Evolutionary conservation across 192 early-diverging fungal species (phyloP).

Genomic region (Backusella tuberculispora): DNA sequence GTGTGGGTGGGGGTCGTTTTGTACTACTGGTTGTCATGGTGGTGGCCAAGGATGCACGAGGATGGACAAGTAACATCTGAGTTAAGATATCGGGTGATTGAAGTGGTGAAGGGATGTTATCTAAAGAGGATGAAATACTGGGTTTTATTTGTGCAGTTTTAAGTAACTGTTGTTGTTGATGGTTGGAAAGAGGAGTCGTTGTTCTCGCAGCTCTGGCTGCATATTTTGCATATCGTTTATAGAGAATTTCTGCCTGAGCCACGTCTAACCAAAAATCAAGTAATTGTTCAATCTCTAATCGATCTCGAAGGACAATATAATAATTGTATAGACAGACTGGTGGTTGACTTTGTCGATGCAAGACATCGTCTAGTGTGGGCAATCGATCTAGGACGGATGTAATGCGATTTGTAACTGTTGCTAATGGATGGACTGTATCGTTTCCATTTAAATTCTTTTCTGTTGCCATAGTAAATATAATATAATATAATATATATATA

Average conservation of each 20-base stretch:
- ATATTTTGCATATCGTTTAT: slow-evolving; percentile 52
- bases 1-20: slow-evolving; percentile 41
- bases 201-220: slow-evolving; percentile 10
- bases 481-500: no score
- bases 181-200: neutral
- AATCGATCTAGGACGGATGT: slow-evolving; percentile 39
- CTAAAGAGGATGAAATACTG: neutral
- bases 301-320: slow-evolving; percentile 72
- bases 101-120: neutral
- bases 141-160: slow-evolving; percentile 1
- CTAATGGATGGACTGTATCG: slow-evolving; percentile 16
- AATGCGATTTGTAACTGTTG: slow-evolving; percentile 20
- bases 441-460: slow-evolving; percentile 9
- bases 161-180: neutral
- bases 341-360: slow-evolving; percentile 64
- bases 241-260: slow-evolving; percentile 68
- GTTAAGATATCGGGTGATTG: slow-evolving; percentile 25
- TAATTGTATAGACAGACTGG: slow-evolving; percentile 80
- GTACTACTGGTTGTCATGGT: slow-evolving; percentile 10
- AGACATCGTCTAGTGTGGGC: slow-evolving; percentile 69
- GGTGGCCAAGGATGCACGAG: slow-evolving; percentile 22
- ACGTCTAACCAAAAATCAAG: slow-evolving; percentile 83
- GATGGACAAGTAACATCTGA: slow-evolving; percentile 31
- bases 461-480: neutral
- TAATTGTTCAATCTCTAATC: slow-evolving; percentile 59